Percentiles rank a stretch among this genome's conserved stretches.
phyloP scores from a whole-genome alignment of 768 basidiomycete species.

The Scleroderma citrinum region DNA sequence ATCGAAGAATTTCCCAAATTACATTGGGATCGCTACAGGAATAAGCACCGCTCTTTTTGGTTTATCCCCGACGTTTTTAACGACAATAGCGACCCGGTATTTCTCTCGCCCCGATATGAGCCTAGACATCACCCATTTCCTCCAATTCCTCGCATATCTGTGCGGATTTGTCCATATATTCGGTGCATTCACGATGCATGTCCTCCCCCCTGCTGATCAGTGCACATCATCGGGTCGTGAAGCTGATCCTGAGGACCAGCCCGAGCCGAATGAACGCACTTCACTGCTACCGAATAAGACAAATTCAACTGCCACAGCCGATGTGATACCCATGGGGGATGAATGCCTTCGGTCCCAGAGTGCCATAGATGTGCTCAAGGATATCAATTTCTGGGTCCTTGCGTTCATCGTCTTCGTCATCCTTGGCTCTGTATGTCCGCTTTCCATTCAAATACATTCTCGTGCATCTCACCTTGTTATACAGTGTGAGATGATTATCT shows the following conservation, averaged over 20 bases:
- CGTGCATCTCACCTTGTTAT: neutral
- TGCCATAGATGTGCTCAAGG: constrained; percentile 42
- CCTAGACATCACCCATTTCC: constrained; percentile 44
- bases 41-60: constrained; percentile 69
- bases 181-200: constrained; percentile 43
- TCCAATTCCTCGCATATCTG: constrained; percentile 51
- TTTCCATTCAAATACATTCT: neutral
- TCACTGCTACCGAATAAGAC: constrained; percentile 24
- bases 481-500: constrained; percentile 77
- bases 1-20: constrained; percentile 59
- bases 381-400: constrained; percentile 64
- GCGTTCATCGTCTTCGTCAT: constrained; percentile 41
- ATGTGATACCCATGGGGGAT: constrained; percentile 19
- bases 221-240: neutral
- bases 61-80: constrained; percentile 73
- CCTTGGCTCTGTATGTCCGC: constrained; percentile 61
- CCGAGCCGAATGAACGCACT: constrained; percentile 22
- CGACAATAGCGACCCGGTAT: constrained; percentile 53
- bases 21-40: constrained; percentile 63
- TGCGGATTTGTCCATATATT: constrained; percentile 48
- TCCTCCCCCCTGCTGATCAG: constrained; percentile 4
- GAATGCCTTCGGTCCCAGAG: constrained; percentile 18
- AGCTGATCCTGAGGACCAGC: constrained; percentile 7
- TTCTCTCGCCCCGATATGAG: constrained; percentile 47
- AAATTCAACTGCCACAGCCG: constrained; percentile 11